Conservation (phyloP, 1,284 basidiomycete genomes). For the Ganoderma lingzhi region DNA sequence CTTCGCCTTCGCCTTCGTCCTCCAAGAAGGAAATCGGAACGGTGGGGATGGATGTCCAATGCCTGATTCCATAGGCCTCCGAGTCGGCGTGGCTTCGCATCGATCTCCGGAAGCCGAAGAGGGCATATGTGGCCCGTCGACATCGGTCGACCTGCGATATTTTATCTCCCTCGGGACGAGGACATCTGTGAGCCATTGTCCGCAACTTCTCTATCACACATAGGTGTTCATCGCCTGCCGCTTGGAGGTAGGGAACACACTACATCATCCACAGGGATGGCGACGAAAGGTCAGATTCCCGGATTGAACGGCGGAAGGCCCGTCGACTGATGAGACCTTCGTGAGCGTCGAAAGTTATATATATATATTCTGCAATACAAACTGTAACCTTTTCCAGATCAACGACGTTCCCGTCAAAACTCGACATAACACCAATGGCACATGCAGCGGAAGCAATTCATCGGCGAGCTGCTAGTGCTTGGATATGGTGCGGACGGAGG, state of each 20-base stretch:
- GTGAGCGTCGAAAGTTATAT: constrained; percentile 54
- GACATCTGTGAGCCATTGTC: neutral
- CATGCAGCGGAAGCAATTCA: no score
- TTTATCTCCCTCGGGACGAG: neutral
- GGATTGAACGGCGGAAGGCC: constrained; percentile 73
- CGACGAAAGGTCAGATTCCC: constrained; percentile 53
- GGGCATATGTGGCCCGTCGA: neutral
- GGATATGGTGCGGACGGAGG: no score
- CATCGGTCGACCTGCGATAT: neutral
- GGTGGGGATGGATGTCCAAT: neutral
- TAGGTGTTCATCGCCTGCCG: neutral
- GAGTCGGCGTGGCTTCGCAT: neutral
- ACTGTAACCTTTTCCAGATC: constrained; percentile 54
- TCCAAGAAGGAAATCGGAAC: neutral
- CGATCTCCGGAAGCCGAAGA: neutral
- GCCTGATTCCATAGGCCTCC: neutral
- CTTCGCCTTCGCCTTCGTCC: neutral
- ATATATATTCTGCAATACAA: neutral
- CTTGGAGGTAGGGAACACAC: constrained; percentile 51
- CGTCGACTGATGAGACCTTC: constrained; percentile 84
- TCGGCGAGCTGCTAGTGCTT: neutral
- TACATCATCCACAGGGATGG: constrained; percentile 75
- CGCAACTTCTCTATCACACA: no score
- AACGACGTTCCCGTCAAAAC: constrained; percentile 63
- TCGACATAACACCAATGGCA: no score